A percentile compares a stretch with the other conserved stretches of the same genome.
These are phyloP conservation scores for Daedaleopsis sinensis DNA, from an alignment of 768 basidiomycete species.

Conservation along the genomic window DNA sequence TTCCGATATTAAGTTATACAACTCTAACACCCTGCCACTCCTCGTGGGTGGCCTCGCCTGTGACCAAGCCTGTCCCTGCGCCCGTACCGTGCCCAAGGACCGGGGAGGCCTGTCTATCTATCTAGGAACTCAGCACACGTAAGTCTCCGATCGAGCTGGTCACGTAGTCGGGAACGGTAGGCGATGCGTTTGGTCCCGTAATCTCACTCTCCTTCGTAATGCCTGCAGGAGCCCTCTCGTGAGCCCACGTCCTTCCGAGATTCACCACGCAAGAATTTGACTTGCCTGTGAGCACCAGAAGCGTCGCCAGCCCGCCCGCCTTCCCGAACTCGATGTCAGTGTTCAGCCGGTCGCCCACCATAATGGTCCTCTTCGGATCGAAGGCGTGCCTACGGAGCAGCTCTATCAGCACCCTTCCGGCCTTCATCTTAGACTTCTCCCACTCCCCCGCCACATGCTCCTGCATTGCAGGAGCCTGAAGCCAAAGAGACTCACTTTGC, in stretches of 20 bases:
- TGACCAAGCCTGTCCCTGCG: not conserved
- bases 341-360: slow-evolving; percentile 94
- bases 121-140: slow-evolving; percentile 31
- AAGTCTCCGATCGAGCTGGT: slow-evolving; percentile 84
- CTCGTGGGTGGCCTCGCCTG: not conserved
- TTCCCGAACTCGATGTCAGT: slow-evolving; percentile 96
- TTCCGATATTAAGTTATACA: not conserved
- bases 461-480: not conserved
- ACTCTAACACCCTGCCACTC: not conserved
- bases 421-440: not conserved
- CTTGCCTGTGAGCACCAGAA: slow-evolving; percentile 91
- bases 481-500: slow-evolving; percentile 52
- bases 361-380: slow-evolving; percentile 85
- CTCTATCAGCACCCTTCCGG: not conserved
- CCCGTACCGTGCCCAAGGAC: not conserved
- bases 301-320: slow-evolving; percentile 80
- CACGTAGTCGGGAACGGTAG: slow-evolving; percentile 81
- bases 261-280: slow-evolving; percentile 7
- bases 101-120: not conserved
- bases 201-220: slow-evolving; percentile 78
- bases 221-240: slow-evolving; percentile 46
- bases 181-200: slow-evolving; percentile 67
- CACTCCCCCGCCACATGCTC: not conserved
- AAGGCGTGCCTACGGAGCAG: slow-evolving; percentile 67
- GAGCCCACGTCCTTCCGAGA: not conserved